Evolutionary conservation across 352 stramenopile genomes (phyloP), one percentile per base, ranked within the genome.

Genomic region (Phytophthora constricta): DNA sequence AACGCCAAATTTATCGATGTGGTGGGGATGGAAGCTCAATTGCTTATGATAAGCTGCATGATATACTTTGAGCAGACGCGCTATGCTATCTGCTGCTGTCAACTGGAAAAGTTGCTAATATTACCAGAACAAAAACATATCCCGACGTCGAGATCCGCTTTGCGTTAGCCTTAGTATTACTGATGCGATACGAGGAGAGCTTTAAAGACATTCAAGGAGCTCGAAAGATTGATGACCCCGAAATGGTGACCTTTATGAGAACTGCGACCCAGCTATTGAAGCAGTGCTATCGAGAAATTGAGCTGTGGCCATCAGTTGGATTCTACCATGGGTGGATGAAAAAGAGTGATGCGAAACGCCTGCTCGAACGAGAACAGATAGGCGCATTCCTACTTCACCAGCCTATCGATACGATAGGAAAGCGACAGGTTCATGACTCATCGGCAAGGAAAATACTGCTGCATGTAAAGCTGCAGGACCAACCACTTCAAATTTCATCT

Each of bases 311-410:
- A 1, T 65, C 58, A 13, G 79, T 90, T 41, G 80, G 83, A 3
- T 91, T 77, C 50, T 90, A 88, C 20, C 77, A 89, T 34, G 79
- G 79, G 5, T 22, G 27, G 2, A 5, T 90, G 2, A 62, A 46
- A 7, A 77, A 51, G 37, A 54, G 31, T n/a, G 47, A 76, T 17
- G 80, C 73, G 0, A 85, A 72, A 7, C 22, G 46, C 9, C 39
- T 76, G 13, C 48, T 91, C 2, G 20, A 49, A 17, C 22, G n/a
- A 10, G 52, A 74, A 4, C 72, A 70, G 0, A 61, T 79, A 17
- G 81, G 83, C 4, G 64, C 81, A 0, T 90, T 82, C 58, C 62
- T 91, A 25, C 51, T 91, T 1, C 69, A 89, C 54, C 63, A 71
- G 28, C 23, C 51, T 5, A 0, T 49, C 20, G 28, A 70, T 11